phyloP scores from a whole-genome alignment of 1,284 basidiomycete genomes.

The Acaromyces ingoldii region DNA sequence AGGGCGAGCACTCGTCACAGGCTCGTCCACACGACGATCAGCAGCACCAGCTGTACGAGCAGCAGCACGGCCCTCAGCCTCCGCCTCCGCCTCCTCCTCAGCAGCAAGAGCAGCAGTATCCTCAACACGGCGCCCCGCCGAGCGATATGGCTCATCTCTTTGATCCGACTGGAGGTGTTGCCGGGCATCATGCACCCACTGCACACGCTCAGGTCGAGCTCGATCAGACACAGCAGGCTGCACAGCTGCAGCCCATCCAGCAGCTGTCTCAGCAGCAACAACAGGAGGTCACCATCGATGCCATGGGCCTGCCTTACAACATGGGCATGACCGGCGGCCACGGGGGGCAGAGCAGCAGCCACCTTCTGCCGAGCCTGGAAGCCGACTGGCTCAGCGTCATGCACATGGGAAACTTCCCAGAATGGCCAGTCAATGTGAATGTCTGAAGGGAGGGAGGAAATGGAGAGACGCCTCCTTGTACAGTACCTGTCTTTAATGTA shows the following conservation, averaged over 20 bases:
- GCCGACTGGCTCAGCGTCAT: constrained; percentile 1
- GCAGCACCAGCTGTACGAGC: too few species aligned
- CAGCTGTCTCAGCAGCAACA: too few species aligned
- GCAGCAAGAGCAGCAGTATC: too few species aligned
- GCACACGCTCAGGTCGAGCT: neutral
- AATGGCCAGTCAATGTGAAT: too few species aligned
- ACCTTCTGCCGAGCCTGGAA: neutral
- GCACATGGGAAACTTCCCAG: too few species aligned
- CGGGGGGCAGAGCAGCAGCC: neutral
- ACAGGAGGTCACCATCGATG: too few species aligned
- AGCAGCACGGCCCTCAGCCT: too few species aligned
- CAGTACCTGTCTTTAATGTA: neutral
- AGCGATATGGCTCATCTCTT: neutral
- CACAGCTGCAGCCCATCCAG: neutral
- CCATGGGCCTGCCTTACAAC: neutral
- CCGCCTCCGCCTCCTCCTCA: too few species aligned
- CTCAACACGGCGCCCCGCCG: neutral
- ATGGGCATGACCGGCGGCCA: neutral
- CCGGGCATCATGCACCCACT: neutral
- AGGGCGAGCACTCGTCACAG: too few species aligned
- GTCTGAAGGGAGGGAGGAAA: too few species aligned
- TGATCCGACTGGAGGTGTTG: neutral
- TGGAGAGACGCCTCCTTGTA: too few species aligned
- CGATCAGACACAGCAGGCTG: neutral
- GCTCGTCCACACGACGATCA: too few species aligned